Evolutionary conservation across 345 rosid species (phyloP), one percentile per base, ranked within the genome.

Genomic region (Lepidium aucheri): DNA sequence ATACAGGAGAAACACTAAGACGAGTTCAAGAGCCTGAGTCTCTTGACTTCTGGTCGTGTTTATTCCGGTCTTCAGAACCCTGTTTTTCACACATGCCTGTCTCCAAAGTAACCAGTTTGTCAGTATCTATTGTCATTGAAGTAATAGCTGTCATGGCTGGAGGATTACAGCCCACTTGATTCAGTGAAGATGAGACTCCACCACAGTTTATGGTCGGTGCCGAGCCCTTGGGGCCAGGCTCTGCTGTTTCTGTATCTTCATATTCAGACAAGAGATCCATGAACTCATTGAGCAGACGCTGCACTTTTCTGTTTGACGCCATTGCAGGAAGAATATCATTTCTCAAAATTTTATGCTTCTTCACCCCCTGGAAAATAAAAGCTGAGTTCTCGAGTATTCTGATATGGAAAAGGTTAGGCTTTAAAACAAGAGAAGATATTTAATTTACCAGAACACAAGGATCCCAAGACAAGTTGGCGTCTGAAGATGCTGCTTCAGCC

Each of bases 271-370:
- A 75, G 42, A 88, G 91, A 81, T 95, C 93, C 83, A 91, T 83
- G 67, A 95, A 95, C 76, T 95, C 99, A 22, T 85, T 88, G 41
- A 95, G 95, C 34, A 95, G 80, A 33, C 96, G 85, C 80, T 95
- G 99, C 38, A 95, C 99, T 79, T 91, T 95, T 53, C 99, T 78
- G 75, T 95, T 95, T 30, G 97, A 79, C 53, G 97, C 99, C 93
- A 88, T 84, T 40, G 97, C 96, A 4, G 99, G 97, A 67, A 95
- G 96, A 78, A 95, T 83, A 73, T 91, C 96, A 38, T 90, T 90
- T 70, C 83, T 73, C 57, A 94, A 74, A 60, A 90, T 93, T 60
- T 84, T 90, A 84, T 87, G 97, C 80, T 91, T 95, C 78, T 79
- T 77, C 87, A 89, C 83, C 74, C 98, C 97, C 99, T 91, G 80